phyloP scores from a whole-genome alignment of 352 stramenopile genomes.

The Phytophthora aleatoria region DNA sequence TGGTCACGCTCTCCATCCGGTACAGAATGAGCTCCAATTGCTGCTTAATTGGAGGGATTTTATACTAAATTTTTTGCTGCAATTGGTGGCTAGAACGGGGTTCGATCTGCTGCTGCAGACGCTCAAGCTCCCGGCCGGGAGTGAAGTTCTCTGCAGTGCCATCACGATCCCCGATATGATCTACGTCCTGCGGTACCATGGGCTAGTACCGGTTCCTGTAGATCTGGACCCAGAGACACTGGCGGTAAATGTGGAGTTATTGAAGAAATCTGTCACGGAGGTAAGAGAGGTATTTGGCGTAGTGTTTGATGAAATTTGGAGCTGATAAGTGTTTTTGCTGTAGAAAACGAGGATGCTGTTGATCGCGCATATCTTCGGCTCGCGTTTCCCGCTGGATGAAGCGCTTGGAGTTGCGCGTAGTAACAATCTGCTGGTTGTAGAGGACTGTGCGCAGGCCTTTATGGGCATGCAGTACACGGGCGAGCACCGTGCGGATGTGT shows the following conservation, averaged over 20 bases:
- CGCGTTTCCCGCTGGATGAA: constrained; percentile 57
- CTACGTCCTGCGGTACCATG: constrained; percentile 75
- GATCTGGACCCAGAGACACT: constrained; percentile 74
- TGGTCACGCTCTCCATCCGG: constrained; percentile 79
- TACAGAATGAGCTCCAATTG: constrained; percentile 17
- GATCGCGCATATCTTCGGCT: constrained; percentile 85
- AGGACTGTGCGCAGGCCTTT: constrained; percentile 86
- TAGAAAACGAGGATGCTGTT: constrained; percentile 73
- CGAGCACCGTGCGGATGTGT: constrained; percentile 64
- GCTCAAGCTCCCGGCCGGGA: constrained; percentile 66
- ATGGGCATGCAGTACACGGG: constrained; percentile 67
- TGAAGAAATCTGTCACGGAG: constrained; percentile 51
- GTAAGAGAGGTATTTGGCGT: constrained; percentile 23
- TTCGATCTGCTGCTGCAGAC: constrained; percentile 85
- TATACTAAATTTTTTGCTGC: neutral
- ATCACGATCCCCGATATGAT: constrained; percentile 90
- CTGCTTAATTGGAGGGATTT: neutral
- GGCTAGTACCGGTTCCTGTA: constrained; percentile 72
- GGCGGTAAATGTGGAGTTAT: constrained; percentile 50
- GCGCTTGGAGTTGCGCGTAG: constrained; percentile 55
- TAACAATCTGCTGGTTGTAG: constrained; percentile 66
- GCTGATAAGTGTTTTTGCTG: constrained; percentile 7
- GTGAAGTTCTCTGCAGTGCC: constrained; percentile 78
- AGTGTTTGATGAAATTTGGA: neutral
- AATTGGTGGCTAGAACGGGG: constrained; percentile 53